These are phyloP conservation scores for Ministeria vibrans DNA, from an alignment of 78 protist genomes.

Conservation along the genomic window DNA sequence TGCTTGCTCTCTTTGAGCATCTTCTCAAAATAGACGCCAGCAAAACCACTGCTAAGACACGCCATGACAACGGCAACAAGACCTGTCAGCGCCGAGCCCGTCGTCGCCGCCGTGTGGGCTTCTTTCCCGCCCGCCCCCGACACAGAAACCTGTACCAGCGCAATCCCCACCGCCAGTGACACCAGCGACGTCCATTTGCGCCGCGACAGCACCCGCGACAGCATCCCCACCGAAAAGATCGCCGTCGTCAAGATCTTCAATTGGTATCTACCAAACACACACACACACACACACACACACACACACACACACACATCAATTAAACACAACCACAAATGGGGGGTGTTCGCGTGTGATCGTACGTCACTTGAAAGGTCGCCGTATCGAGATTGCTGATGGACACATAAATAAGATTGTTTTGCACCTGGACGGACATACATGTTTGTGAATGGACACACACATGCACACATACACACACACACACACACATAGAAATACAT, in stretches of 20 bases:
- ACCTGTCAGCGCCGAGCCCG: not conserved
- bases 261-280: too few species aligned
- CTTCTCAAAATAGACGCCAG: constrained; percentile 63
- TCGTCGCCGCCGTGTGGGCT: too few species aligned
- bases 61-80: constrained; percentile 32
- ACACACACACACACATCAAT: too few species aligned
- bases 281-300: too few species aligned
- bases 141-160: constrained; percentile 15
- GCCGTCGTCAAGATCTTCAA: constrained; percentile 65
- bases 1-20: constrained; percentile 34
- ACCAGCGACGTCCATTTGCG: constrained; percentile 48
- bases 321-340: too few species aligned
- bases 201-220: constrained; percentile 9
- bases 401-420: constrained; percentile 50
- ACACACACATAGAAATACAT: too few species aligned
- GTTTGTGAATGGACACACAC: too few species aligned
- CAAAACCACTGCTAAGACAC: constrained; percentile 48
- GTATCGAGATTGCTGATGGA: constrained; percentile 56
- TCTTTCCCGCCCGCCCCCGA: not conserved
- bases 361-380: constrained; percentile 34
- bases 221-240: constrained; percentile 44
- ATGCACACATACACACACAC: too few species aligned
- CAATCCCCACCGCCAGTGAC: constrained; percentile 32
- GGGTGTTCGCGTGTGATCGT: too few species aligned
- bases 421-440: too few species aligned